Evolutionary conservation across 441 rosid genomes (phyloP), one percentile per base, ranked within the genome.

Genomic region (Capsella rubella): DNA sequence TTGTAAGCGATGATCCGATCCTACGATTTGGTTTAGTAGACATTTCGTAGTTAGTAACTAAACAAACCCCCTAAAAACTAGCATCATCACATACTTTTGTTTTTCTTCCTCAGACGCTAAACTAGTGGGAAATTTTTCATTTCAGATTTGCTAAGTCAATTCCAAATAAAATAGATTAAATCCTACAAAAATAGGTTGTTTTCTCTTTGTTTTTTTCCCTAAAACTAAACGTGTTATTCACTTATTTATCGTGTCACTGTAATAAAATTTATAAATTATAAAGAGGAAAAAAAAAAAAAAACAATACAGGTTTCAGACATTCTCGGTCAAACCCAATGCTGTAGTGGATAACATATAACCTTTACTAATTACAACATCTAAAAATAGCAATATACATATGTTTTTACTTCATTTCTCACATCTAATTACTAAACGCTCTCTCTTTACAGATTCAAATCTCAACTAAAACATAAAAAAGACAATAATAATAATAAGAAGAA

Each of bases 81-180:
- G 80, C 72, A 71, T 64, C 80, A 57, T 64, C 80, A 57, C 80
- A 71, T n/a, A 14, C 37, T 37, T 35, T 8, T 35, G 11, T 8
- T 46, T 67, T 50, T 28, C 7, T 34, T 47, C 6, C 35, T 39
- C 54, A 32, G 34, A 57, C 63, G 32, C 80, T 71, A 51, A 57
- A 77, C 3, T 47, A 50, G 42, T 51, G 80, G 69, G 29, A 57
- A 45, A 32, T n/a, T 9, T 11, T 40, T 56, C 47, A 34, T 31
- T 67, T 71, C 49, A 71, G 28, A 49, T 71, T 76, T 71, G 51
- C 80, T 35, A 65, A 42, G 76, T 77, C 76, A 77, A 77, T 50
- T 49, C 65, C 47, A 28, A 45, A 43, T 32, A 31, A 74, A 67
- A 50, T 15, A 39, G 8, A 57, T 6, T n/a, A 46, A 18, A 55